A percentile compares a stretch with the other conserved stretches of the same genome.
These are phyloP conservation scores for Centella asiatica DNA, from an alignment of 129 eudicot species.

Conservation along the genomic window DNA sequence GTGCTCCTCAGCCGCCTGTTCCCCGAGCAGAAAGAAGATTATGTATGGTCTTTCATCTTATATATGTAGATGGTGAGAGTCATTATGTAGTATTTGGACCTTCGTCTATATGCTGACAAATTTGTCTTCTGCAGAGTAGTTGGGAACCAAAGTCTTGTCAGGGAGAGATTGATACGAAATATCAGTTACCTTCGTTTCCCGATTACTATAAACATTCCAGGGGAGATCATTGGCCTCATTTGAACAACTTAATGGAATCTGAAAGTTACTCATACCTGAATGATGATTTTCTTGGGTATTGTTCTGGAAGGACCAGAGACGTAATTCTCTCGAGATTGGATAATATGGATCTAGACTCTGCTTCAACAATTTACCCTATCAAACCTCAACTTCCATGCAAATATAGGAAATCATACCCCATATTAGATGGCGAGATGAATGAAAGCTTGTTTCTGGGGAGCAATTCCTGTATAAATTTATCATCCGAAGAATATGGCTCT, in stretches of 20 bases:
- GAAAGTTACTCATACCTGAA: conserved; percentile 13
- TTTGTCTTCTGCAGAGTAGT: conserved; percentile 19
- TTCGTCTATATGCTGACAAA: conserved; percentile 16
- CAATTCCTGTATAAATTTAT: conserved; percentile 18
- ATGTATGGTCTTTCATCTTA: conserved; percentile 36
- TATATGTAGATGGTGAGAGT: neutral
- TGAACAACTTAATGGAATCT: conserved; percentile 13
- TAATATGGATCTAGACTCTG: conserved; percentile 14
- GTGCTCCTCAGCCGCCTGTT: conserved; percentile 62
- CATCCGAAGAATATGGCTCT: conserved; percentile 19
- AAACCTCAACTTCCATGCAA: conserved; percentile 15
- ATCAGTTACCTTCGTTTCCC: conserved; percentile 14
- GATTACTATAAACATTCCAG: conserved; percentile 9
- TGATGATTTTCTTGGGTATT: conserved; percentile 16
- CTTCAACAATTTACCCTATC: conserved; percentile 17
- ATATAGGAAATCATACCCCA: conserved; percentile 8
- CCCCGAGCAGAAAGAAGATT: conserved; percentile 32
- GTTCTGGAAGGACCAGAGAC: conserved; percentile 21
- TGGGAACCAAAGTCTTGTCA: conserved; percentile 17
- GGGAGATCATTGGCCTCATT: conserved; percentile 14
- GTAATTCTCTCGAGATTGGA: conserved; percentile 31
- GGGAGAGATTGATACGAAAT: conserved; percentile 11
- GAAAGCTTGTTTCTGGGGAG: conserved; percentile 17
- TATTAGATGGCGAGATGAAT: conserved; percentile 9
- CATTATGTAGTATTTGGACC: neutral